Evolutionary conservation across 108 stramenopile species (phyloP).

Genomic region (Nitzschia sp.): DNA sequence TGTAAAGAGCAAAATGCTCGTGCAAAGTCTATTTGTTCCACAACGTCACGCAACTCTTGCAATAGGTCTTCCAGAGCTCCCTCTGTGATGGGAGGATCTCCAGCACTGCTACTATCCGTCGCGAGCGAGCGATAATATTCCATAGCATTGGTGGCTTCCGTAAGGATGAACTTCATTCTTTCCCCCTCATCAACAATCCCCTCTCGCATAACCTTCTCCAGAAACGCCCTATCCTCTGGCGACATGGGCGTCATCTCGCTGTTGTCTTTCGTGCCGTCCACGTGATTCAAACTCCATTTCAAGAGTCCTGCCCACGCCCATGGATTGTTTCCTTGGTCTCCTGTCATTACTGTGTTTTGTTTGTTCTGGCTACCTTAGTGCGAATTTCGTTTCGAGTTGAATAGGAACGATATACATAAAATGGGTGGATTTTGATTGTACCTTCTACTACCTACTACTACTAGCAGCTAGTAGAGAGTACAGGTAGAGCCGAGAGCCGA

Average conservation of each 20-base stretch:
- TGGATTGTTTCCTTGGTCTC: conserved; percentile 19
- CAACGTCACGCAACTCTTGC: conserved; percentile 85
- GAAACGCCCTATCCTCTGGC: conserved; percentile 71
- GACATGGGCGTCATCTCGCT: conserved; percentile 55
- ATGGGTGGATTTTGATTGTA: too few species aligned
- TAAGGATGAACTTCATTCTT: conserved; percentile 74
- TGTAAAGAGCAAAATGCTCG: conserved; percentile 73
- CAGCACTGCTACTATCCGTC: conserved; percentile 4
- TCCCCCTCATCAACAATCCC: conserved; percentile 84
- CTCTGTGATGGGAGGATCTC: conserved; percentile 35
- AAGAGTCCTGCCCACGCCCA: conserved; percentile 84
- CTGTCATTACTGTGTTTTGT: too few species aligned
- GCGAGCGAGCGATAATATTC: conserved; percentile 30
- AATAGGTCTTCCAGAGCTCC: conserved; percentile 67
- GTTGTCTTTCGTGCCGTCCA: conserved; percentile 68
- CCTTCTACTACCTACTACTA: too few species aligned
- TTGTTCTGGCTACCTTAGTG: too few species aligned
- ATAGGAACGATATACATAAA: too few species aligned
- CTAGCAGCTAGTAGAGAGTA: too few species aligned
- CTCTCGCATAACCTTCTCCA: conserved; percentile 84
- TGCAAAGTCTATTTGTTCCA: conserved; percentile 90
- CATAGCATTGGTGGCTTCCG: conserved; percentile 55
- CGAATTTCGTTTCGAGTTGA: not conserved
- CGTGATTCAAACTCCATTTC: conserved; percentile 80
- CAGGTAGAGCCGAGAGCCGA: too few species aligned